phyloP scores from a whole-genome alignment of 1,284 basidiomycete genomes.

The Puccinia triticina region DNA sequence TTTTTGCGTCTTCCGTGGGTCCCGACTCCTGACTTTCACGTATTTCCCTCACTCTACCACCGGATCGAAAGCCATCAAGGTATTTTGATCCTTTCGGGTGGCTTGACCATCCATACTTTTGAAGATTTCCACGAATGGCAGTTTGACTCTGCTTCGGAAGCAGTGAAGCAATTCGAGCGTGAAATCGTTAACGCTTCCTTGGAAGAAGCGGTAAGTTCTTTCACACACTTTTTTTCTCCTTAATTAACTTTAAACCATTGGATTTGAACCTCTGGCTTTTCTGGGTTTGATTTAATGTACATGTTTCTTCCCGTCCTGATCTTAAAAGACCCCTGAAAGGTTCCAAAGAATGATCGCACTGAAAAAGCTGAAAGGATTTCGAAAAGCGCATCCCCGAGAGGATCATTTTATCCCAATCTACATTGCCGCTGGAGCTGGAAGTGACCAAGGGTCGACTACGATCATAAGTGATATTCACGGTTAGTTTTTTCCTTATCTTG shows the following conservation, averaged over 20 bases:
- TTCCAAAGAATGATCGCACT: constrained; percentile 65
- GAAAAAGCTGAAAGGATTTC: constrained; percentile 68
- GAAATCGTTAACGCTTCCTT: constrained; percentile 68
- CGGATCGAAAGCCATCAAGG: constrained; percentile 65
- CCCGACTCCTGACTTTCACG: neutral
- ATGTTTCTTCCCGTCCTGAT: neutral
- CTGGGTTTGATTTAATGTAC: neutral
- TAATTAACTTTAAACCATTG: neutral
- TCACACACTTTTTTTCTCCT: neutral
- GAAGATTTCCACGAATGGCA: constrained; percentile 66
- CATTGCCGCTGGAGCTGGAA: constrained; percentile 46
- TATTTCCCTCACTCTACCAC: neutral
- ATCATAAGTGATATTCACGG: constrained; percentile 32
- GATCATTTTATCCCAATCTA: constrained; percentile 50
- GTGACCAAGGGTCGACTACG: constrained; percentile 15
- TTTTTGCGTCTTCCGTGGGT: neutral
- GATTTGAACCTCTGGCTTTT: neutral
- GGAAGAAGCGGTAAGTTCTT: constrained; percentile 58
- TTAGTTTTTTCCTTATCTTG: constrained; percentile 13
- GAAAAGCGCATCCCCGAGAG: constrained; percentile 67
- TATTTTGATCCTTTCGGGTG: constrained; percentile 72
- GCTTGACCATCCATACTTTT: constrained; percentile 70
- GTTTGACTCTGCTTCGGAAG: constrained; percentile 61
- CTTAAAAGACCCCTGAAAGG: constrained; percentile 61
- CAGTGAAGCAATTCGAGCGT: constrained; percentile 66